A percentile compares a stretch with the other conserved stretches of the same genome.
Evolutionary conservation across 305 asterid species (phyloP).

Genomic region (Fraxinus floribunda): DNA sequence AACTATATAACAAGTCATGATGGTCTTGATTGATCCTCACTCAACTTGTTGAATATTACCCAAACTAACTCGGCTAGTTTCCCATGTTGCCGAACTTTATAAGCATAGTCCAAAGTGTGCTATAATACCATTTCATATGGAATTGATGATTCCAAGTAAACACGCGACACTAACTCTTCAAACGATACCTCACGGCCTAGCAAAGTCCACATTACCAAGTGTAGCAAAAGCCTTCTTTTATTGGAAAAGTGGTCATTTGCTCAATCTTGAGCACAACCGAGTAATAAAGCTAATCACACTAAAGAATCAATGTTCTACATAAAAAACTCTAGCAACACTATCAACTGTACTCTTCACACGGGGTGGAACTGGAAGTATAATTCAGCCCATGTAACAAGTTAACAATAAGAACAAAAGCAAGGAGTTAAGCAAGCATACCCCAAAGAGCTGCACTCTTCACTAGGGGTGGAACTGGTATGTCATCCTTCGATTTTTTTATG

Average conservation of each 20-base stretch:
- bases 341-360: not conserved
- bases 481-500: constrained; percentile 73
- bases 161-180: not conserved
- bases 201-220: not conserved
- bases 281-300: not conserved
- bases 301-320: not conserved
- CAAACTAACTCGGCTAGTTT: not conserved
- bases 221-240: not conserved
- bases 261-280: not conserved
- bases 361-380: not conserved
- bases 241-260: not conserved
- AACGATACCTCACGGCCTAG: not conserved
- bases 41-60: not conserved
- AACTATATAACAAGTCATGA: not conserved
- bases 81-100: not conserved
- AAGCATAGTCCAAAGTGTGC: not conserved
- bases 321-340: not conserved
- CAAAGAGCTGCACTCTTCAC: constrained; percentile 89
- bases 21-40: not conserved
- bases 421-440: constrained; percentile 55
- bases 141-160: not conserved
- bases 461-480: constrained; percentile 93
- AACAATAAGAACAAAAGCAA: constrained; percentile 1
- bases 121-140: not conserved
- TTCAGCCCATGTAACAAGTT: not conserved